A percentile compares a stretch with the other conserved stretches of the same genome.
phyloP scores from a whole-genome alignment of 108 stramenopile species.

The Chaetoceros tenuissimus region DNA sequence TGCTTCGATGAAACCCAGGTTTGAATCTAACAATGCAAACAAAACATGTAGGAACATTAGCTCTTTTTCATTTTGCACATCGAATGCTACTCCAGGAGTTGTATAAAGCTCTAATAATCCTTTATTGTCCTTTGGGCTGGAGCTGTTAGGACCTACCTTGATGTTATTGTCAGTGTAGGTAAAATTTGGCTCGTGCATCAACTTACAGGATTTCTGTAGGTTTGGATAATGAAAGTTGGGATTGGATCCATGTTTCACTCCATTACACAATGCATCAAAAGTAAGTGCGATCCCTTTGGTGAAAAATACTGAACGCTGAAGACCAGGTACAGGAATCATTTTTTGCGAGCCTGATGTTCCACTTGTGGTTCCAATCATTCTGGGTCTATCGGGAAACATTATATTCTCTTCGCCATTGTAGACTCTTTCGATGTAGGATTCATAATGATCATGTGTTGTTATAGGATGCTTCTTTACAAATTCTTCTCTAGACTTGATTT shows the following conservation, averaged over 20 bases:
- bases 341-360: conserved; percentile 6
- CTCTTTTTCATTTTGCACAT: background rate
- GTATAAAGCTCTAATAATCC: conserved; percentile 1
- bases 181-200: conserved; percentile 1
- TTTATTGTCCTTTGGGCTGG: conserved; percentile 1
- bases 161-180: background rate
- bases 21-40: conserved; percentile 4
- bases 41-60: conserved; percentile 3
- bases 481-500: background rate
- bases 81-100: conserved; percentile 3
- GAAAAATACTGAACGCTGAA: conserved; percentile 5
- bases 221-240: background rate
- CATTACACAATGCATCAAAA: conserved; percentile 6
- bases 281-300: background rate
- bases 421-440: background rate
- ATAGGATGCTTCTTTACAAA: conserved; percentile 6
- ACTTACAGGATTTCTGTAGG: conserved; percentile 5
- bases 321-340: conserved; percentile 3
- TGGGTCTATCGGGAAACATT: conserved; percentile 7
- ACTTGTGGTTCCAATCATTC: conserved; percentile 5
- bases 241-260: background rate
- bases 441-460: conserved; percentile 1
- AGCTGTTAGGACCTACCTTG: conserved; percentile 4
- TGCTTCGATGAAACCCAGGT: conserved; percentile 8
- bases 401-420: conserved; percentile 1